Base-by-base conservation (phyloP, 768 basidiomycete genomes). In the Coprinopsis marcescibilis region DNA sequence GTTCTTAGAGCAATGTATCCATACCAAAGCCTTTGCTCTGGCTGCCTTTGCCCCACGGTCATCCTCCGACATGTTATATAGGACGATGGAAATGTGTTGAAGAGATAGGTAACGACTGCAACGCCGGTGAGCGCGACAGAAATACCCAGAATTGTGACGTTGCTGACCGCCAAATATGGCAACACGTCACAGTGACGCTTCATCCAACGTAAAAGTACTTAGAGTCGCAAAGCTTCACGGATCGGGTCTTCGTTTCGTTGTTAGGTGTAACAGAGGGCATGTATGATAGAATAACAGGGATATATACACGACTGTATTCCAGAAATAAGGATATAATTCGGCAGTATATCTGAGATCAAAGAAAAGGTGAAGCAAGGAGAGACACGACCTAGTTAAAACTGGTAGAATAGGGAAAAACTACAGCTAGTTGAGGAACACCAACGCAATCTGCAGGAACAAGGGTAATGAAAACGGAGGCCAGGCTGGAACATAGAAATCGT, bases 41-140 rank as follows among this genome's bases (percentile, higher is more conserved):
- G 89, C 89, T 46, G 89, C 78, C 65, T 85, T 89, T 13, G 78
- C 80, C 44, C 86, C 85, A 51, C 89, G 78, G 51, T 91, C 89
- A 49, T 82, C 80, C 56, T 88, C 88, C 20, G 81, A 72, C 79
- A 74, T 78, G 12, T 26, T n/a, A n/a, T n/a, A n/a, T 46, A 33
- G 24, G 3, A 32, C 17, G 36, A 17, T 29, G 35, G 13, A 4
- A 13, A 17, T 15, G 36, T 20, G 42, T 26, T 43, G 43, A 24
- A 25, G 13, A 49, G 39, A 34, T 32, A 17, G 29, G 21, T n/a
- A n/a, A n/a, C n/a, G n/a, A n/a, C n/a, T n/a, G n/a, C n/a, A n/a
- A n/a, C n/a, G n/a, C n/a, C n/a, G n/a, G n/a, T 32, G 27, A 48
- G 42, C 45, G 34, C 34, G 35, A 43, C 29, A 12, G n/a, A 20